A percentile compares a stretch with the other conserved stretches of the same genome.
Conservation (phyloP, 768 basidiomycete genomes). For the Hygrophoropsis aurantiaca region DNA sequence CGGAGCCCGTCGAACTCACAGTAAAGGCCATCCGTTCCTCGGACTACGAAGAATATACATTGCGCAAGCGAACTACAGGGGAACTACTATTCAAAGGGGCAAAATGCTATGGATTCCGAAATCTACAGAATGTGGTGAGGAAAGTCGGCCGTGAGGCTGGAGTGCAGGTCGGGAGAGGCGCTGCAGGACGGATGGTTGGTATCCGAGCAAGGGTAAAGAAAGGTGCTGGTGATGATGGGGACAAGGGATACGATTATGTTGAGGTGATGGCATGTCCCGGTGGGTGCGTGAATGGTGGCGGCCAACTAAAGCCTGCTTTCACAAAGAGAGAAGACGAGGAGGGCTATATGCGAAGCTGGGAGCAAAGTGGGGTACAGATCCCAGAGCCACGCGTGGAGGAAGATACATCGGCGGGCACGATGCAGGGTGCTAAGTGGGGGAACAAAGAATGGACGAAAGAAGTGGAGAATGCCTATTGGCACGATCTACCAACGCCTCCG, state of each 20-base stretch:
- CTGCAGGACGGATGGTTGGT: conserved; percentile 46
- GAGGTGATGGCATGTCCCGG: conserved; percentile 99
- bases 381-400: conserved; percentile 21
- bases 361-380: conserved; percentile 46
- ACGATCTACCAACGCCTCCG: conserved; percentile 45
- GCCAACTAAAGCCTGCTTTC: conserved; percentile 50
- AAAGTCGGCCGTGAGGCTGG: conserved; percentile 88
- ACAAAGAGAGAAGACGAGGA: conserved; percentile 48
- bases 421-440: conserved; percentile 69
- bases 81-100: conserved; percentile 86
- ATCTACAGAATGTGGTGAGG: conserved; percentile 94
- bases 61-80: conserved; percentile 45
- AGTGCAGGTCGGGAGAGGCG: conserved; percentile 68
- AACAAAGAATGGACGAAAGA: conserved; percentile 78
- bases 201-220: conserved; percentile 29
- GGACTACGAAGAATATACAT: conserved; percentile 76
- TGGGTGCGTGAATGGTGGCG: conserved; percentile 97
- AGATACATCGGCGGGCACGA: conserved; percentile 19
- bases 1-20: conserved; percentile 46
- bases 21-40: conserved; percentile 64
- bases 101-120: conserved; percentile 96
- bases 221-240: conserved; percentile 33
- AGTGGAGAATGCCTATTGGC: conserved; percentile 87
- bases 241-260: conserved; percentile 78
- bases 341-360: conserved; percentile 66